Conservation (phyloP, 805 yeast genomes). For the Hanseniaspora taiwanica region DNA sequence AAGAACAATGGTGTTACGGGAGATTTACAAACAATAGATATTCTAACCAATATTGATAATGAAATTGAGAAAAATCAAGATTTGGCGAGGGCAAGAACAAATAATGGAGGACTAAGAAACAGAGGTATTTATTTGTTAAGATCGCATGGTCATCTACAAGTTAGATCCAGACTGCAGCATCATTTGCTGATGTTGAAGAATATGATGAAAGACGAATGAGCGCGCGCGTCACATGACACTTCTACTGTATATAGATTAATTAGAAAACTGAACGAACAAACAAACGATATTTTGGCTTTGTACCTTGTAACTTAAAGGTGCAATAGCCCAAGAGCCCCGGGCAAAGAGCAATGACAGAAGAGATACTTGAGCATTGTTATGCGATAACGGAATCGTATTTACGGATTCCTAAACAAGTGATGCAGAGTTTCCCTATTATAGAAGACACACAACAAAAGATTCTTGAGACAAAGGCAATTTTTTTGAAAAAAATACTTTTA, state of each 20-base stretch:
- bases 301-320: no score
- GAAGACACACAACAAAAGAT: slow-evolving; percentile 11
- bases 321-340: no score
- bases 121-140: neutral
- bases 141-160: neutral
- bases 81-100: neutral
- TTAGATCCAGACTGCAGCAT: neutral
- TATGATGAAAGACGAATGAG: no score
- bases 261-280: no score
- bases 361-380: slow-evolving; percentile 16
- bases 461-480: slow-evolving; percentile 10
- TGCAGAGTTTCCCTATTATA: neutral
- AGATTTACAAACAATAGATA: slow-evolving; percentile 17
- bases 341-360: slow-evolving; percentile 8
- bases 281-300: no score
- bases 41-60: slow-evolving; percentile 12
- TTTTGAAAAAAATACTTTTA: slow-evolving; percentile 17
- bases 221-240: no score
- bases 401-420: slow-evolving; percentile 5
- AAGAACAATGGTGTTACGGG: slow-evolving; percentile 21
- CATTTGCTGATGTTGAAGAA: neutral
- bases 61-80: slow-evolving; percentile 7
- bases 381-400: slow-evolving; percentile 17
- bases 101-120: no score
- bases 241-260: no score